phyloP scores from a whole-genome alignment of 805 yeast genomes.

The Metschnikowia chrysomelidarum region DNA sequence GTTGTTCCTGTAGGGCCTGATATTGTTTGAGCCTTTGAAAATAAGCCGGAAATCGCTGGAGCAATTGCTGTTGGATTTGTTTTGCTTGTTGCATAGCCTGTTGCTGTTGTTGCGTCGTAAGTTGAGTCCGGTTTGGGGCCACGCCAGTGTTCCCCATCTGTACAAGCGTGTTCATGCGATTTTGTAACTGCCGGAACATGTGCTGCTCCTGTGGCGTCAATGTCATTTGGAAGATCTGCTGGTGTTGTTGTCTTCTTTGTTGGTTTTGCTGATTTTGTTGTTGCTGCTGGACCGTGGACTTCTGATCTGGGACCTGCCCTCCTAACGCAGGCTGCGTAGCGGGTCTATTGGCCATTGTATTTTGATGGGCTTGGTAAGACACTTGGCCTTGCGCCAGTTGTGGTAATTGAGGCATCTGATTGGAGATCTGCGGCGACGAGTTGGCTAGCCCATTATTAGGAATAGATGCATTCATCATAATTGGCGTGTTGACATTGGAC shows the following conservation, averaged over 20 bases:
- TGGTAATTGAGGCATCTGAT: conserved; percentile 10
- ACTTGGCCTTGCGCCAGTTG: conserved; percentile 13
- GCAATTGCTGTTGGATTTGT: conserved; percentile 33
- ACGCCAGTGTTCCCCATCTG: conserved; percentile 43
- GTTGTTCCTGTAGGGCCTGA: conserved; percentile 32
- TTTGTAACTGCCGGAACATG: conserved; percentile 38
- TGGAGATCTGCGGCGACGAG: conserved; percentile 16
- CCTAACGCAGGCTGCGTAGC: conserved; percentile 15
- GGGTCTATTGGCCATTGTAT: conserved; percentile 11
- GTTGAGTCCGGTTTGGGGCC: conserved; percentile 41
- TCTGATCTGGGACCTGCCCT: conserved; percentile 9
- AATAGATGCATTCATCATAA: conserved; percentile 14
- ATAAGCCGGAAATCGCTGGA: conserved; percentile 37
- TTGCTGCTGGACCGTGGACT: conserved; percentile 35
- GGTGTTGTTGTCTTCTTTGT: too few species aligned
- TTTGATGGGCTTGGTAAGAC: conserved; percentile 5
- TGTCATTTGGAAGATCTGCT: conserved; percentile 43
- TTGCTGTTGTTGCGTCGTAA: conserved; percentile 44
- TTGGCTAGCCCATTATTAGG: conserved; percentile 9
- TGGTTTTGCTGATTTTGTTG: conserved; percentile 8
- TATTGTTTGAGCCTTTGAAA: conserved; percentile 38
- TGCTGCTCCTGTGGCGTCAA: conserved; percentile 43
- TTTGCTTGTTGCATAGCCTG: conserved; percentile 45
- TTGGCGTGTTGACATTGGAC: conserved; percentile 17
- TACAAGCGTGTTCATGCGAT: conserved; percentile 38